A percentile compares a stretch with the other conserved stretches of the same genome.
Conservation (phyloP, 139 green algal species). For the Coccomyxa sp. region DNA sequence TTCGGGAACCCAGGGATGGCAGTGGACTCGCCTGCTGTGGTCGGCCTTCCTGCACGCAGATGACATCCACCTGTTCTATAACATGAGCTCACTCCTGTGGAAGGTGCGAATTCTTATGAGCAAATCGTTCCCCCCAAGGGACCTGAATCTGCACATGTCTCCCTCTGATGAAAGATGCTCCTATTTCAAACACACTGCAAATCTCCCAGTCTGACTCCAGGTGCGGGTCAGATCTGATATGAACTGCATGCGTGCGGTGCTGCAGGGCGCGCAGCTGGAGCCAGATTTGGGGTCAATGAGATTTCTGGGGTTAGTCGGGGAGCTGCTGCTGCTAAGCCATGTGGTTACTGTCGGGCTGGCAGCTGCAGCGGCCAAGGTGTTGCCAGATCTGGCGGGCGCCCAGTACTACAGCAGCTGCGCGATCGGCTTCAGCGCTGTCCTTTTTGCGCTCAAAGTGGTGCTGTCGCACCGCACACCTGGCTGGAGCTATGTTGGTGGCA, state of each 20-base stretch:
- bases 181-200: neutral
- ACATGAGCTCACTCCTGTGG: conserved; percentile 69
- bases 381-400: neutral
- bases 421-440: conserved; percentile 65
- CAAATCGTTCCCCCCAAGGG: neutral
- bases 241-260: neutral
- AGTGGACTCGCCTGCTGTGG: conserved; percentile 58
- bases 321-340: conserved; percentile 54
- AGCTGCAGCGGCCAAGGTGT: neutral
- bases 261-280: conserved; percentile 68
- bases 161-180: neutral
- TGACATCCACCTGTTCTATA: conserved; percentile 70
- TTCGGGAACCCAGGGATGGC: conserved; percentile 20
- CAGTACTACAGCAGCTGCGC: conserved; percentile 41
- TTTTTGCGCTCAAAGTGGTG: conserved; percentile 74
- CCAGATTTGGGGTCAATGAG: conserved; percentile 29
- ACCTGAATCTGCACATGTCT: neutral
- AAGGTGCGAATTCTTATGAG: conserved; percentile 40
- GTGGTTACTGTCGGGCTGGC: conserved; percentile 29
- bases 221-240: neutral
- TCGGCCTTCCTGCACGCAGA: conserved; percentile 60
- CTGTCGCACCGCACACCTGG: conserved; percentile 39
- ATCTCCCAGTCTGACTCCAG: neutral
- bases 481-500: conserved; percentile 37
- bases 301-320: conserved; percentile 50